Base-by-base conservation (phyloP, 1,139 yeast species). In the Spencermartinsiella ligniputridi region DNA sequence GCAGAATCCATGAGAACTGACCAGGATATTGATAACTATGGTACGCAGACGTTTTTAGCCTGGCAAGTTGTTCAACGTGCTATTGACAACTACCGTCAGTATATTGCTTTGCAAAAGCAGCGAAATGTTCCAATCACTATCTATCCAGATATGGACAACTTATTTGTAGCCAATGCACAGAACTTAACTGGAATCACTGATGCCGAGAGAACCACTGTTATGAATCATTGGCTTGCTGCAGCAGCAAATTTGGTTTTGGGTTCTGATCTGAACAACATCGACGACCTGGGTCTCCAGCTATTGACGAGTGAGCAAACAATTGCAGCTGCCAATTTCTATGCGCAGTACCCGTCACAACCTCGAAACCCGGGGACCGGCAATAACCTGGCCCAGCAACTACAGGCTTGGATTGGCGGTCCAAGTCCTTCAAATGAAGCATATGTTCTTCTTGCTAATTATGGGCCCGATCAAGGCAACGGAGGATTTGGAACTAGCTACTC, bases 361-460 rank as follows among this genome's bases (percentile, higher is more conserved):
- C 30, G 46, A 35, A 45, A 45, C 35, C 46, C 46, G 6, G 44
- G 44, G 3, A 45, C 44, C 2, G 46, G 46, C 18, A 16, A 33
- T 35, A 38, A 32, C 13, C 9, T 21, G 3, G 35, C 46, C 16
- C 39, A 45, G 41, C 46, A 42, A 25, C 35, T 45, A 36, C 48
- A 45, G 21, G 37, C 48, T 6, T 45, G 48, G 48, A 37, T 45
- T 22, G 42, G 46, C n/a, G 48, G 48, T 2, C 48, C 48, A 3
- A 20, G 37, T 17, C 13, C 27, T n/a, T n/a, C 40, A 3, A 40
- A 42, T n/a, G 29, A 42, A 13, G 46, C 46, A 9, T 25, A 37
- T 16, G 48, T 40, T 4, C 18, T 45, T 24, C 39, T 45, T n/a
- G 48, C 32, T 11, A 45, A 45, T 40, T 45, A 45, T 30, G 48